Evolutionary conservation across 75 land plant genomes (phyloP).

Genomic region (Selaginella tamariscina): DNA sequence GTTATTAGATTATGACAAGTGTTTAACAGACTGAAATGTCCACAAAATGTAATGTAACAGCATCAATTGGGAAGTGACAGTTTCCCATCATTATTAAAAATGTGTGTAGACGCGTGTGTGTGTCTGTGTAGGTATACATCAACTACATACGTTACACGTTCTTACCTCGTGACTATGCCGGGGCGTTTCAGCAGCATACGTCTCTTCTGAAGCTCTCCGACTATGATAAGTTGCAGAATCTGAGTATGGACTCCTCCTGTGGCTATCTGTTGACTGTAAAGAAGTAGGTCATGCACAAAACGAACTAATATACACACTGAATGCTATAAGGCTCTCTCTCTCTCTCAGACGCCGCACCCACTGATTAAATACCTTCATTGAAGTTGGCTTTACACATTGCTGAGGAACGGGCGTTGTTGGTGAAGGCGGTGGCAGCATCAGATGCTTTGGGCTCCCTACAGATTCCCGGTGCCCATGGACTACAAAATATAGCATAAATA

Average conservation of each 20-base stretch:
- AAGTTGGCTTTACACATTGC: neutral
- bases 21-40: no score
- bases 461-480: neutral
- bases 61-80: no score
- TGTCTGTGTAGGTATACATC: no score
- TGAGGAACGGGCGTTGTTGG: neutral
- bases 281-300: neutral
- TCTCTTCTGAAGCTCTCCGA: neutral
- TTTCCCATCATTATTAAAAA: no score
- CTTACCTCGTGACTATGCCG: neutral
- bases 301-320: no score
- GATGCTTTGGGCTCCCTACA: neutral
- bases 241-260: neutral
- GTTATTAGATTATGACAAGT: no score
- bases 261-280: neutral
- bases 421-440: neutral
- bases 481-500: neutral
- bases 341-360: no score
- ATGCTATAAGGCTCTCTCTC: no score
- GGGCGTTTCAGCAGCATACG: neutral
- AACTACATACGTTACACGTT: no score
- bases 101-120: no score
- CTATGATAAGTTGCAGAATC: neutral
- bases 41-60: neutral
- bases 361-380: no score